Percentiles rank a stretch among this genome's conserved stretches.
phyloP scores from a whole-genome alignment of 805 yeast genomes.

The Nakazawaea ishiwadae region DNA sequence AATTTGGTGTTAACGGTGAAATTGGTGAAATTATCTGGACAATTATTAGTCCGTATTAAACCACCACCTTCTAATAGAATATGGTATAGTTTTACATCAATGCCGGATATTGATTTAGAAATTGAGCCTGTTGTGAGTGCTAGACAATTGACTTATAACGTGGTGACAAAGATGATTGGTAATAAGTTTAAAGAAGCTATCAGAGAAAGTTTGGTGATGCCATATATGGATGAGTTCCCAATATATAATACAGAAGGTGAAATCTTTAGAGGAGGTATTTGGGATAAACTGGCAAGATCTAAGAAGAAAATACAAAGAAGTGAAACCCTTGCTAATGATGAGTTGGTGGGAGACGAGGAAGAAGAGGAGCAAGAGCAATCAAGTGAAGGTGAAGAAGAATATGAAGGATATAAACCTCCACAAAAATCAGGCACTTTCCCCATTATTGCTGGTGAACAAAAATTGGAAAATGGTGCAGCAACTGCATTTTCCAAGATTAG shows the following conservation, averaged over 20 bases:
- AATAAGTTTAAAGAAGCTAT: conserved; percentile 75
- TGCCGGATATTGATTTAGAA: conserved; percentile 69
- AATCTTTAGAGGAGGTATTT: conserved; percentile 86
- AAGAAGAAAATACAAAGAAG: not conserved
- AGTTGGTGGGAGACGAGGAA: conserved; percentile 1
- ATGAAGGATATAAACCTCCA: not conserved
- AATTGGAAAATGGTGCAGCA: not conserved
- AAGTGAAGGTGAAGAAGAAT: not conserved
- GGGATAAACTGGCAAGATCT: conserved; percentile 47
- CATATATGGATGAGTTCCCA: conserved; percentile 84
- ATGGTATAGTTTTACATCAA: conserved; percentile 84
- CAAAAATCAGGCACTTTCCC: conserved; percentile 3
- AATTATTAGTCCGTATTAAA: conserved; percentile 62
- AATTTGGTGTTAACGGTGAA: conserved; percentile 68
- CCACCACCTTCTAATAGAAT: conserved; percentile 88
- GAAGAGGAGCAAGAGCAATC: not conserved
- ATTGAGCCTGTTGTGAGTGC: conserved; percentile 92
- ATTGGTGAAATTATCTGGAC: conserved; percentile 68
- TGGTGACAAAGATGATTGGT: conserved; percentile 77
- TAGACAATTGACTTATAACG: conserved; percentile 68
- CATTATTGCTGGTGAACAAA: not conserved
- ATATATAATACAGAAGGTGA: conserved; percentile 64
- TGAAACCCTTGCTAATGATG: conserved; percentile 6
- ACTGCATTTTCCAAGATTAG: not conserved
- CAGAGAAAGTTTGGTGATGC: conserved; percentile 74